phyloP scores from a whole-genome alignment of 2,329 filamentous ascomycete species.

The Decorospora gaudefroyi region DNA sequence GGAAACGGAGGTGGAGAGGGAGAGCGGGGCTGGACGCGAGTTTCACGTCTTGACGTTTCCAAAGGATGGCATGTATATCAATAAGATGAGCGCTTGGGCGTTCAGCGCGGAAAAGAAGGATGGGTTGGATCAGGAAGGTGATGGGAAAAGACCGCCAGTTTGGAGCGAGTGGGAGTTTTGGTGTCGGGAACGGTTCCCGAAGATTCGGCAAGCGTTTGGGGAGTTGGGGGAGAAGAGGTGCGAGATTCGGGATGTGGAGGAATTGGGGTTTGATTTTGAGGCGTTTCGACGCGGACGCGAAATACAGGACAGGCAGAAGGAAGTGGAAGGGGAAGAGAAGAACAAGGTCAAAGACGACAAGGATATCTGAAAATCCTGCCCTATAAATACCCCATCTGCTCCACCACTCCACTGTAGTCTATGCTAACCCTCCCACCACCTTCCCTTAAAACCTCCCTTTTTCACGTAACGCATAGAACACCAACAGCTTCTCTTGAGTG shows the following conservation, averaged over 20 bases:
- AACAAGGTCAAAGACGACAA: neutral
- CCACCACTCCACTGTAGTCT: too few relatives aligned
- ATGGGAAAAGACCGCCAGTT: slow-evolving; percentile 68
- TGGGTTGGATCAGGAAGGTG: slow-evolving; percentile 50
- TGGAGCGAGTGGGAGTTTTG: slow-evolving; percentile 76
- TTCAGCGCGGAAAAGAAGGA: slow-evolving; percentile 48
- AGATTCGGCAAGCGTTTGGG: slow-evolving; percentile 74
- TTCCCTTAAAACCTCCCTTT: too few relatives aligned
- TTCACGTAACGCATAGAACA: too few relatives aligned
- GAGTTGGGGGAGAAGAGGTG: slow-evolving; percentile 61
- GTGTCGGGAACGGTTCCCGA: slow-evolving; percentile 68
- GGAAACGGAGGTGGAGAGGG: slow-evolving; percentile 57
- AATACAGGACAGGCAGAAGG: slow-evolving; percentile 1
- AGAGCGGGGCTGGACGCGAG: slow-evolving; percentile 53
- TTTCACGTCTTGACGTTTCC: slow-evolving; percentile 64
- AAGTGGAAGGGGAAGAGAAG: neutral
- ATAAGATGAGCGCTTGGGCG: slow-evolving; percentile 68
- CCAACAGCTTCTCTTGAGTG: too few relatives aligned
- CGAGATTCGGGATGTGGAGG: slow-evolving; percentile 66
- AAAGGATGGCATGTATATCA: slow-evolving; percentile 71
- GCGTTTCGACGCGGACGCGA: slow-evolving; percentile 10
- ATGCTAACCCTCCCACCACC: too few relatives aligned
- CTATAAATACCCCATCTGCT: too few relatives aligned
- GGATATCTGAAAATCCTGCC: too few relatives aligned
- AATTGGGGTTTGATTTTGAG: slow-evolving; percentile 71